A percentile compares a stretch with the other conserved stretches of the same genome.
These are phyloP conservation scores for Lactarius akahatsu DNA, from an alignment of 768 basidiomycete genomes.

Conservation along the genomic window DNA sequence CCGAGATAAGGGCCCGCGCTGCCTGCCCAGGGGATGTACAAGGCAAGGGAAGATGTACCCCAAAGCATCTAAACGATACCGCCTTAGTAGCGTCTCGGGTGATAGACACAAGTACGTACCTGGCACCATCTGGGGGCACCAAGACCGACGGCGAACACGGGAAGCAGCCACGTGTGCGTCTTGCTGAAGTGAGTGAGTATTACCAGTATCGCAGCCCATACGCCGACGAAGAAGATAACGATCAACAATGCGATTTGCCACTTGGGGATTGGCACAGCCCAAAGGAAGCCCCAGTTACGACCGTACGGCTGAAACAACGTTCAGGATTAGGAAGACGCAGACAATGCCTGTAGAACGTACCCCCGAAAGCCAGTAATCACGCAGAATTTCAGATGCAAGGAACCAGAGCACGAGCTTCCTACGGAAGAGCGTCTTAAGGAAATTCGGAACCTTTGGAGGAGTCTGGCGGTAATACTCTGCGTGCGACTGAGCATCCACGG, in stretches of 20 bases:
- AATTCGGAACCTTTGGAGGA: constrained; percentile 92
- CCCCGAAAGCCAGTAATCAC: constrained; percentile 91
- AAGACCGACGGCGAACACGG: constrained; percentile 92
- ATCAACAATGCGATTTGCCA: constrained; percentile 83
- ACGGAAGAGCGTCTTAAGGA: constrained; percentile 84
- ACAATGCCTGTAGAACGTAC: constrained; percentile 44
- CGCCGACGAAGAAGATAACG: constrained; percentile 78
- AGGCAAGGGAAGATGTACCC: constrained; percentile 91
- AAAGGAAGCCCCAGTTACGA: constrained; percentile 93
- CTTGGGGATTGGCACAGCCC: constrained; percentile 78
- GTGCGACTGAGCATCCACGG: constrained; percentile 25
- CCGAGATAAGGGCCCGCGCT: constrained; percentile 83
- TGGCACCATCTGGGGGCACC: constrained; percentile 96
- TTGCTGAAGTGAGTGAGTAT: constrained; percentile 86
- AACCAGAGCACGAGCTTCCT: constrained; percentile 94
- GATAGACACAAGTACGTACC: constrained; percentile 38
- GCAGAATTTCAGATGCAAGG: constrained; percentile 85
- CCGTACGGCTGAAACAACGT: constrained; percentile 66
- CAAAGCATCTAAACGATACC: constrained; percentile 66
- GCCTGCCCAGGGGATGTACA: constrained; percentile 95
- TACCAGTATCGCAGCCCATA: constrained; percentile 76
- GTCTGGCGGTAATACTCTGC: constrained; percentile 88
- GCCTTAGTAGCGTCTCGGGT: background rate
- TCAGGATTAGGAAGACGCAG: background rate
- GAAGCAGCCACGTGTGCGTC: constrained; percentile 92